Evolutionary conservation across 345 rosid genomes (phyloP), one percentile per base, ranked within the genome.

Genomic region (Xanthoceras sorbifolium): DNA sequence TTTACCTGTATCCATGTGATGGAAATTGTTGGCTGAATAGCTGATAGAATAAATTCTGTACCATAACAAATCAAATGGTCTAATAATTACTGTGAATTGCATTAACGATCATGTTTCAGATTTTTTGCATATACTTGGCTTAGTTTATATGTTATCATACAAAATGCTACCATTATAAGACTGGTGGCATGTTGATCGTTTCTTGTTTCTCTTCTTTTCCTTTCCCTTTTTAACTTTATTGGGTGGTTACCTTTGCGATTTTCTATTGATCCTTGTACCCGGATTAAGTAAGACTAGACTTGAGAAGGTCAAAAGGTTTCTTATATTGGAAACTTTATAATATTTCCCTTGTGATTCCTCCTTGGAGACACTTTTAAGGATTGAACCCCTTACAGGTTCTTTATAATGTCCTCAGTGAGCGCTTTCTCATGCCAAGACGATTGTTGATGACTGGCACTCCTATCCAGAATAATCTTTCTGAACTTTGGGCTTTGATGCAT

Each of bases 401-500:
- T 26, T 92, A 92, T 77, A 86, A 81, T 76, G 93, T 88, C 63
- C 90, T 92, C 57, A 84, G 55, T 67, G 89, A 91, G 54, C 85
- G 65, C 17, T 94, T 85, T 78, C 86, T 94, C 81, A 90, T 94
- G 66, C 98, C 98, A 61, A 91, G 98, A 55, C 85, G 93, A 72
- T 84, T 92, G 64, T 81, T 92, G 88, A 92, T 92, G 92, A 91
- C 97, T 55, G 97, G 97, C 73, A 92, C 98, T 40, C 98, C 98
- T 32, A 85, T 94, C 64, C 97, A 94, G 81, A 94, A 94, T 80
- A 90, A 91, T 80, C 92, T 94, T 66, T 84, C 88, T 36, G 98
- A 94, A 79, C 92, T 94, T n/a, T 94, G 98, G 98, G 92, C 97
- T 59, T 83, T 94, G 84, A 78, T 94, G 94, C 97, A 92, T 85